Evolutionary conservation across 495 filamentous ascomycete genomes (phyloP).

Genomic region (Pseudoneurospora amorphoporcata): DNA sequence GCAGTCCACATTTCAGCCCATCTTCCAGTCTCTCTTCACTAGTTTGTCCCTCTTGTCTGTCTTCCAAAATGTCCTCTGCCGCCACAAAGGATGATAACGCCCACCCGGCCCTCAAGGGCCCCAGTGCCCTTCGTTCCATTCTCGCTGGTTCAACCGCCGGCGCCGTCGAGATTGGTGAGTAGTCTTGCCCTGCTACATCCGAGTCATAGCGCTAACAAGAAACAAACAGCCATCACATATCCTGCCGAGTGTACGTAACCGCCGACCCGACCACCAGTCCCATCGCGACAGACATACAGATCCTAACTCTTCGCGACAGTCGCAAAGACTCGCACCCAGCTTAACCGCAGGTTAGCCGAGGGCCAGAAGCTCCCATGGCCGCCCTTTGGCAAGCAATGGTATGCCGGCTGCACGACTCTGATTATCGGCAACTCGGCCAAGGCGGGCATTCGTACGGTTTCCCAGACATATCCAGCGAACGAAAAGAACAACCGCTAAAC

Average conservation of each 20-base stretch:
- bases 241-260: slow-evolving; percentile 74
- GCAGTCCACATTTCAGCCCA: neutral
- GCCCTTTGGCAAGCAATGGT: slow-evolving; percentile 89
- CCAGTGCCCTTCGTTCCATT: slow-evolving; percentile 74
- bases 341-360: slow-evolving; percentile 74
- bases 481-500: neutral
- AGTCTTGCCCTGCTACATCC: neutral
- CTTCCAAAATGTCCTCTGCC: slow-evolving; percentile 18
- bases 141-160: slow-evolving; percentile 84
- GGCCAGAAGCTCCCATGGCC: slow-evolving; percentile 91
- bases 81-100: slow-evolving; percentile 14
- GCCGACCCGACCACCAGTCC: neutral
- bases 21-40: neutral
- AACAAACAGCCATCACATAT: slow-evolving; percentile 76
- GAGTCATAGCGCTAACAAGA: slow-evolving; percentile 8
- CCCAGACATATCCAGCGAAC: neutral
- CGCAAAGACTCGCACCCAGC: slow-evolving; percentile 89
- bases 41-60: neutral
- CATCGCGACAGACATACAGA: neutral
- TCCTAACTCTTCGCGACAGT: slow-evolving; percentile 34
- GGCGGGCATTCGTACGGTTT: slow-evolving; percentile 73
- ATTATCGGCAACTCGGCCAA: slow-evolving; percentile 96
- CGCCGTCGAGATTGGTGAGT: slow-evolving; percentile 81
- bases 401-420: slow-evolving; percentile 92
- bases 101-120: slow-evolving; percentile 40